Evolutionary conservation across 1,284 basidiomycete genomes (phyloP), one percentile per base, ranked within the genome.

Genomic region (Malassezia obtusa): DNA sequence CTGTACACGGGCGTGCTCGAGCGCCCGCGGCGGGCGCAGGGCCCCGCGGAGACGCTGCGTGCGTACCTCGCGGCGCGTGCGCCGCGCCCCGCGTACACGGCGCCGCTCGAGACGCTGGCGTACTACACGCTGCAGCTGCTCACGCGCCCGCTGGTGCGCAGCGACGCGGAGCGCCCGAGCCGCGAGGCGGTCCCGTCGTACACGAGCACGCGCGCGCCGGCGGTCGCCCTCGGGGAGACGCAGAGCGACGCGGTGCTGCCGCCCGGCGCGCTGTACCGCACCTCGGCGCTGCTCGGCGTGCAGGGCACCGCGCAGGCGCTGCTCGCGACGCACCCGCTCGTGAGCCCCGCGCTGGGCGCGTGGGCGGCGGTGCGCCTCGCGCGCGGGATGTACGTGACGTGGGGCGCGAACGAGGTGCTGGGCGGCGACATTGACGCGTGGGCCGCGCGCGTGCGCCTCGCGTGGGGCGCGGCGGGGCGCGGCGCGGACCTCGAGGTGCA

Each of bases 401-500:
- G 67, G 65, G 71, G 71, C 24, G 62, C 62, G 26, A 57, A 64
- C 30, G 71, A 73, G 44, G 51, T 63, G 5, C 60, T 73, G 4
- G 64, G 68, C 2, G 57, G 54, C 4, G 71, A 73, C 47, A 72
- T 73, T 36, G 59, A 67, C 28, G 45, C 45, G 10, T 73, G 69
- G 69, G 52, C 64, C 14, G 58, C 62, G 22, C 47, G 39, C 7
- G 53, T 69, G 9, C 49, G 36, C 25, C 19, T 22, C 10, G 35
- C 33, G 10, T 32, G 28, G 35, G 19, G 24, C 17, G 15, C 24
- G 4, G 17, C 3, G 36, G 49, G 7, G 4, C 31, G 28, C 32
- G 49, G 45, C 7, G 55, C 63, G 21, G 66, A 58, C 55, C 43
- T 68, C 10, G 61, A 61, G n/a, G 63, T 58, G 11, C 56, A 57